Evolutionary conservation across 768 basidiomycete genomes (phyloP).

Genomic region (Amanita rubescens): DNA sequence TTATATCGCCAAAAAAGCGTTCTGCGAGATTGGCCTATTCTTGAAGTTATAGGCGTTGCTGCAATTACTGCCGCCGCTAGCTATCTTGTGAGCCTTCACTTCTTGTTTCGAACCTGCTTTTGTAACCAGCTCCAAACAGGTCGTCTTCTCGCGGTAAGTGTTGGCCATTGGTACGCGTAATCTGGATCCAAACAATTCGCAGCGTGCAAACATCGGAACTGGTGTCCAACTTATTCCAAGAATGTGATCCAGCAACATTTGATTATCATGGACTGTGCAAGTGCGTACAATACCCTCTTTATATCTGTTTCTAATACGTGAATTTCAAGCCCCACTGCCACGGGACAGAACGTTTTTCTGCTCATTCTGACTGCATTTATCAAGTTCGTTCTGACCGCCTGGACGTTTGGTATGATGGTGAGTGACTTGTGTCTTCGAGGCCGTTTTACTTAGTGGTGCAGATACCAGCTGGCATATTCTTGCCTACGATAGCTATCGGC

Average conservation of each 20-base stretch:
- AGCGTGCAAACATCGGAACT: conserved; percentile 75
- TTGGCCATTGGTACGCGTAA: neutral
- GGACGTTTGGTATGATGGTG: conserved; percentile 80
- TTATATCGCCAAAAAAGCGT: conserved; percentile 51
- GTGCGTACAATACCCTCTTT: conserved; percentile 29
- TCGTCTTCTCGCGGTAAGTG: conserved; percentile 56
- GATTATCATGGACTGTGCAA: conserved; percentile 80
- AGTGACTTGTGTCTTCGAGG: conserved; percentile 8
- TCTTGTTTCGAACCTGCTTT: neutral
- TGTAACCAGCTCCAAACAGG: conserved; percentile 24
- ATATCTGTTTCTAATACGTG: neutral
- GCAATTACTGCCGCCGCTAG: conserved; percentile 66
- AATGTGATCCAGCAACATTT: conserved; percentile 62
- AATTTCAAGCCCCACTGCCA: conserved; percentile 47
- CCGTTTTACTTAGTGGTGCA: conserved; percentile 16
- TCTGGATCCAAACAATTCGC: conserved; percentile 2
- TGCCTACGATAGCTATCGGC: conserved; percentile 70
- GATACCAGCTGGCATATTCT: conserved; percentile 72
- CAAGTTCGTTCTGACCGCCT: conserved; percentile 59
- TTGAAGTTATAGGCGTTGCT: conserved; percentile 56
- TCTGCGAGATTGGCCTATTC: conserved; percentile 51
- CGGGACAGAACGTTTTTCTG: conserved; percentile 61
- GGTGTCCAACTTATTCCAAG: conserved; percentile 77
- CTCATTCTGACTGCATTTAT: conserved; percentile 53
- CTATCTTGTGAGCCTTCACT: conserved; percentile 43